These are phyloP conservation scores for Candida dendrica DNA, from an alignment of 805 yeast genomes.

Conservation along the genomic window DNA sequence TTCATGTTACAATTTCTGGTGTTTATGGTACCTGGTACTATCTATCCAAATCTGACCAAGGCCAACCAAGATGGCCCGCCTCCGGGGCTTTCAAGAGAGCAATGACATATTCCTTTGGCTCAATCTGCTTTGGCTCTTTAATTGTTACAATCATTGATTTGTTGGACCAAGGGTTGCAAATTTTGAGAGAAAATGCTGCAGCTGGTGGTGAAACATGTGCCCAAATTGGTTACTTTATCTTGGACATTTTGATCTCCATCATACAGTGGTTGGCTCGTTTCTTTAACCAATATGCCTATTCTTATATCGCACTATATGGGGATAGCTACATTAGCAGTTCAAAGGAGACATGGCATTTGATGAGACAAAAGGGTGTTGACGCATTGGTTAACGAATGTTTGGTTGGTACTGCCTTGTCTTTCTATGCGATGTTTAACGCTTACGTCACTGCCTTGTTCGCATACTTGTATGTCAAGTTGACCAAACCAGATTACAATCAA, in stretches of 20 bases:
- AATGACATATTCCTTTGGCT: conserved; percentile 80
- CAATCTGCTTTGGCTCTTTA: conserved; percentile 79
- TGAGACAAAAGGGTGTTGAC: conserved; percentile 75
- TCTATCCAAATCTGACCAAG: conserved; percentile 65
- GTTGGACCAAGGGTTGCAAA: conserved; percentile 44
- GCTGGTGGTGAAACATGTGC: conserved; percentile 45
- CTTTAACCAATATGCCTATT: conserved; percentile 87
- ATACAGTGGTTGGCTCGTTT: conserved; percentile 76
- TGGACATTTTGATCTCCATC: conserved; percentile 55
- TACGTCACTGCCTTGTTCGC: conserved; percentile 58
- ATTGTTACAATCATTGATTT: conserved; percentile 68
- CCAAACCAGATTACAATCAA: conserved; percentile 59
- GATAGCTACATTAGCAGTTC: conserved; percentile 69
- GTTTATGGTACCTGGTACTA: conserved; percentile 91
- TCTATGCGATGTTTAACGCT: conserved; percentile 67
- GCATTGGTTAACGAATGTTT: conserved; percentile 81
- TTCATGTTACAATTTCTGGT: conserved; percentile 78
- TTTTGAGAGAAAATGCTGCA: conserved; percentile 45
- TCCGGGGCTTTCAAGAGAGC: conserved; percentile 76
- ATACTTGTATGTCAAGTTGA: conserved; percentile 57
- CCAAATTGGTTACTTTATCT: conserved; percentile 42
- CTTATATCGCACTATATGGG: conserved; percentile 84
- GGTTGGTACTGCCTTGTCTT: conserved; percentile 69
- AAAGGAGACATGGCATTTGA: conserved; percentile 71
- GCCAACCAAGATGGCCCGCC: conserved; percentile 75